Evolutionary conservation across 2,329 filamentous ascomycete species (phyloP).

Genomic region (Cryphonectria radicalis): DNA sequence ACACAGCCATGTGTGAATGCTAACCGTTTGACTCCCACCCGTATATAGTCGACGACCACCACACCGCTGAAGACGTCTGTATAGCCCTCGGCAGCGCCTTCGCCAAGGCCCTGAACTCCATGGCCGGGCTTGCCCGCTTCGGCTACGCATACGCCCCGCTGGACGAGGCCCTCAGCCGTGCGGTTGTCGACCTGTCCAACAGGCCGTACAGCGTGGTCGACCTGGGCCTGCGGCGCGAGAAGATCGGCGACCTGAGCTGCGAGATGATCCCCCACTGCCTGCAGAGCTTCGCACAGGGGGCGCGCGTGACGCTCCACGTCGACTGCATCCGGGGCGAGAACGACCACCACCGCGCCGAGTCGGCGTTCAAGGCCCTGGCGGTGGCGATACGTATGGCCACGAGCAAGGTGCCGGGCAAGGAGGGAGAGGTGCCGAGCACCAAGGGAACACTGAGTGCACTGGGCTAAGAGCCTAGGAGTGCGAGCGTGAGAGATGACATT

Average conservation of each 20-base stretch:
- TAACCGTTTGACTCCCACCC: neutral
- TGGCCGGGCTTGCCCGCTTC: constrained; percentile 82
- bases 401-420: constrained; percentile 73
- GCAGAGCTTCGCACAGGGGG: constrained; percentile 90
- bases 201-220: constrained; percentile 85
- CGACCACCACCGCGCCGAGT: constrained; percentile 95
- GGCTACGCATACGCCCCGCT: constrained; percentile 91
- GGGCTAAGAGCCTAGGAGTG: constrained; percentile 37
- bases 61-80: constrained; percentile 95
- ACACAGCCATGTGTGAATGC: neutral
- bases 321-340: constrained; percentile 90
- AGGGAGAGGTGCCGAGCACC: constrained; percentile 93
- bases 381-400: constrained; percentile 82
- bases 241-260: constrained; percentile 87
- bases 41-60: constrained; percentile 87
- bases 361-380: constrained; percentile 94
- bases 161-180: constrained; percentile 91
- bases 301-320: constrained; percentile 91
- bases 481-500: neutral
- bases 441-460: constrained; percentile 80
- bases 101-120: constrained; percentile 74
- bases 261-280: constrained; percentile 98
- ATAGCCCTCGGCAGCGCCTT: constrained; percentile 89
- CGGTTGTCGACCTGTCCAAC: constrained; percentile 93
- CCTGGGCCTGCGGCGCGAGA: constrained; percentile 84